Conservation (phyloP, 352 stramenopile genomes). For the Lagenidium giganteum region DNA sequence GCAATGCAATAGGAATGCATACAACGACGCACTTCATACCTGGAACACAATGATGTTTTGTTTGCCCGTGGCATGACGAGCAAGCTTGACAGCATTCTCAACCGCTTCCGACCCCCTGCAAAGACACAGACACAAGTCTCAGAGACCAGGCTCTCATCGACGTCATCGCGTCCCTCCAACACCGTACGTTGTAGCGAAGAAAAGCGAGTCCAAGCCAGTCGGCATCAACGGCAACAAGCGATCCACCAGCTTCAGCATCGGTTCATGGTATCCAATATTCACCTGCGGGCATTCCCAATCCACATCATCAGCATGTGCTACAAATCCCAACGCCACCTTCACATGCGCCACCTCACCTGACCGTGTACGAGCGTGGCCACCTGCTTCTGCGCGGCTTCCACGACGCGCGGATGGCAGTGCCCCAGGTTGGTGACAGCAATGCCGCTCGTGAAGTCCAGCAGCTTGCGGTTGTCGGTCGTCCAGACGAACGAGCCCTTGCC, state of each 20-base stretch:
- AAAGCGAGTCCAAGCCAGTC: slow-evolving; percentile 28
- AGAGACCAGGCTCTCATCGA: too few species aligned
- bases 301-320: too few species aligned
- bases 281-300: too few species aligned
- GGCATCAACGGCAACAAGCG: slow-evolving; percentile 23
- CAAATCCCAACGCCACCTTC: too few species aligned
- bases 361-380: slow-evolving; percentile 36
- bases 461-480: slow-evolving; percentile 33
- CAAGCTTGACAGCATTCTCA: slow-evolving; percentile 63
- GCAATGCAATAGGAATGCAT: too few species aligned
- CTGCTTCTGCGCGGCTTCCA: slow-evolving; percentile 52
- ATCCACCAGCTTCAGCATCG: slow-evolving; percentile 47
- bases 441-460: slow-evolving; percentile 55
- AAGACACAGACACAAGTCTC: too few species aligned
- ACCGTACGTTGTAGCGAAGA: slow-evolving; percentile 37
- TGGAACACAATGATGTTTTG: slow-evolving; percentile 56
- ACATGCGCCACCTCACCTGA: slow-evolving; percentile 8
- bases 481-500: slow-evolving; percentile 41
- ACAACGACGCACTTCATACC: slow-evolving; percentile 1
- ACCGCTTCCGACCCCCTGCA: slow-evolving; percentile 47
- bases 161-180: too few species aligned
- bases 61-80: slow-evolving; percentile 49
- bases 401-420: slow-evolving; percentile 56
- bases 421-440: slow-evolving; percentile 62
- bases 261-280: slow-evolving; percentile 51